phyloP scores from a whole-genome alignment of 179 eudicot genomes.

The Carnegiea gigantea region DNA sequence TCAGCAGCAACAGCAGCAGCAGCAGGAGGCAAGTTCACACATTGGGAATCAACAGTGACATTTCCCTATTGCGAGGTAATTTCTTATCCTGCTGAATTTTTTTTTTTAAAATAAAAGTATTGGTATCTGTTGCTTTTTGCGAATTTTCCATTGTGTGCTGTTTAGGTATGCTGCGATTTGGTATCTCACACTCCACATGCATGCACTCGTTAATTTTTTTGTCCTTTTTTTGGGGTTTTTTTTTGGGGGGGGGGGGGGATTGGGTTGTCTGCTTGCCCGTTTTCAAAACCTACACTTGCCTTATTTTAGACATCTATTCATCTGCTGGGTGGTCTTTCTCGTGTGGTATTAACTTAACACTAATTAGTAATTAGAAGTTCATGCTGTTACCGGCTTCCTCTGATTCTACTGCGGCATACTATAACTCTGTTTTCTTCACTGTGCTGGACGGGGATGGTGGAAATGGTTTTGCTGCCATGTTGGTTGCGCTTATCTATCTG shows the following conservation, averaged over 20 bases:
- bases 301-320: neutral
- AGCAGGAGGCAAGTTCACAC: conserved; percentile 34
- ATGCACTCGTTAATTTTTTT: no score
- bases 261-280: no score
- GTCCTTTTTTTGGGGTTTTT: no score
- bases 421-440: neutral
- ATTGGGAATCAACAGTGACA: conserved; percentile 34
- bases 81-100: conserved; percentile 16
- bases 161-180: neutral
- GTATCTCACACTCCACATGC: no score
- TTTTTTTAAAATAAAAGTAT: conserved; percentile 2
- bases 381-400: neutral
- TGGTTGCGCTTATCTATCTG: neutral
- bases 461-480: neutral
- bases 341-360: neutral
- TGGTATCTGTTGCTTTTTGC: neutral
- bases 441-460: neutral
- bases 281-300: no score
- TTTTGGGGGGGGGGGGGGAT: no score
- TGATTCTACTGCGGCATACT: neutral
- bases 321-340: neutral
- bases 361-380: neutral
- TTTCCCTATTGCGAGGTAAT: conserved; percentile 27
- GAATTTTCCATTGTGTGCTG: conserved; percentile 3
- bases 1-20: conserved; percentile 66